Evolutionary conservation across 306 rosid species (phyloP).

Genomic region (Cercis canadensis): DNA sequence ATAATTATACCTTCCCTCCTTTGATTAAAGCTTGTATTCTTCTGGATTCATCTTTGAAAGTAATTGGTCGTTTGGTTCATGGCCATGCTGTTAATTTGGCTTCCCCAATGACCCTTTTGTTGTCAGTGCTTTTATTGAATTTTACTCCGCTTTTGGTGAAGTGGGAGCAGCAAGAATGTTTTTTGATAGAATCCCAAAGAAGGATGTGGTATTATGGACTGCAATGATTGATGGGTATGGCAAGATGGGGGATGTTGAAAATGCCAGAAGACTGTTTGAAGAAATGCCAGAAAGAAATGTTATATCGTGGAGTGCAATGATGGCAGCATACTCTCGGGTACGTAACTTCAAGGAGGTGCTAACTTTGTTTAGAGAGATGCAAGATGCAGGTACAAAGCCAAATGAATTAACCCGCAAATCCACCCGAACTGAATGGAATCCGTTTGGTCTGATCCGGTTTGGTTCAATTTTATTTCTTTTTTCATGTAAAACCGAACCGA

Average conservation of each 20-base stretch:
- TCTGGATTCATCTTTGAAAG: conserved; percentile 27
- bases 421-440: too few species aligned
- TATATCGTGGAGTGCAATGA: conserved; percentile 46
- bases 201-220: conserved; percentile 88
- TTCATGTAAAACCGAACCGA: too few species aligned
- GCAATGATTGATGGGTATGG: conserved; percentile 83
- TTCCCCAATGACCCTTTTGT: conserved; percentile 61
- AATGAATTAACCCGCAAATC: conserved; percentile 49
- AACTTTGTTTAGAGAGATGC: conserved; percentile 50
- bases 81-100: conserved; percentile 68
- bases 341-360: conserved; percentile 49
- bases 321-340: conserved; percentile 45
- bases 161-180: conserved; percentile 50
- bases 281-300: background rate
- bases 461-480: too few species aligned
- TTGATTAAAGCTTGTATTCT: conserved; percentile 69
- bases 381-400: conserved; percentile 34
- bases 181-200: conserved; percentile 54
- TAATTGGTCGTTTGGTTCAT: conserved; percentile 61
- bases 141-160: conserved; percentile 48
- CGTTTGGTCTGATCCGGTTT: too few species aligned
- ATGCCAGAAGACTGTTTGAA: conserved; percentile 72
- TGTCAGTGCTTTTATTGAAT: conserved; percentile 57
- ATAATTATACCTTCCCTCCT: conserved; percentile 80
- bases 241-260: conserved; percentile 61